Evolutionary conservation across 331 rosid species (phyloP), one percentile per base, ranked within the genome.

Genomic region (Pyracantha coccinea): DNA sequence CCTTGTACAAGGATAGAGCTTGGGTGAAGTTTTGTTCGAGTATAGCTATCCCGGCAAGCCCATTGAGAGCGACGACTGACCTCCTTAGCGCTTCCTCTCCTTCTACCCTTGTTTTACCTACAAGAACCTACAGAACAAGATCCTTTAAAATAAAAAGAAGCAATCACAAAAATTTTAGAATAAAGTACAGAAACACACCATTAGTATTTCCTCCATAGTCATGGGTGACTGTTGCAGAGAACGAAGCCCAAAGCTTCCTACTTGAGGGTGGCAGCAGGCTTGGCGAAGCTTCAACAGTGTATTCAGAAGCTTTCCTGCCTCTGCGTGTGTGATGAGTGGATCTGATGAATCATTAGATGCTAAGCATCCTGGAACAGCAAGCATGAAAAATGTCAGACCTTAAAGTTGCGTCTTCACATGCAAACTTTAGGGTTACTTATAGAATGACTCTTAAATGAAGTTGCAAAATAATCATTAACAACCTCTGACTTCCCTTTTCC

Each of bases 261-360:
- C 97, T 85, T 92, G 99, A 74, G 99, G 99, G 72, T 94, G 99
- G 82, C 99, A 94, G 81, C 99, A 90, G 68, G 99, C 99, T 84
- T 92, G 99, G 52, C 97, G 97, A 80, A 94, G 97, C 83, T 94
- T 94, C 82, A 94, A 78, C 75, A 94, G 96, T 70, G 97, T 89
- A 78, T 84, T 87, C 71, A 92, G 84, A 77, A 94, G 87, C 84
- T 94, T 90, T 81, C 96, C 93, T 29, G 96, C 97, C 88, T 94
- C 97, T 2, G 83, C 78, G 47, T 94, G 92, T 53, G 96, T 92
- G 84, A 94, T 81, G 52, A 85, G 85, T 76, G 83, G 71, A 84
- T 90, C 92, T 25, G 90, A 83, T 54, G 81, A 79, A 69, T 80
- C 82, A 76, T 74, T 89, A 66, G 75, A 85, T 77, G 86, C 80